Base-by-base conservation (phyloP, 225 moss, liverwort and hornwort species). In the Marchantia paleacea region DNA sequence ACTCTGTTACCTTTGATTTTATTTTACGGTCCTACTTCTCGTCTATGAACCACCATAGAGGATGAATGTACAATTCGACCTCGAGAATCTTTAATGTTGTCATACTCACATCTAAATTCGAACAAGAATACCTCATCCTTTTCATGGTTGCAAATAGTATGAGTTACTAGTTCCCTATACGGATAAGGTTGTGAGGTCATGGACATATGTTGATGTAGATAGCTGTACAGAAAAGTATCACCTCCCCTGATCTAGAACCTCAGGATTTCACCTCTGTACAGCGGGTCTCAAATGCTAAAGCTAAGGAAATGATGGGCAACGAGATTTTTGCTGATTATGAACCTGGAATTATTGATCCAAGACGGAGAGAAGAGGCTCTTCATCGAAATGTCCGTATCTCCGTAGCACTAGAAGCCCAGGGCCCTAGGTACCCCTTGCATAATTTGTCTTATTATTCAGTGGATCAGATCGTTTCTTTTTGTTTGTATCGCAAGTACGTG, bases 301-400 rank as follows among this genome's bases (percentile, higher is more conserved):
- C 72, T 60, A 82, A 63, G 72, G 78, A 78, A 72, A 50, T 82
- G 82, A 7, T 82, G 63, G 72, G 82, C 31, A 61, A 72, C 72
- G 78, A 77, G 49, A 78, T 78, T 13, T 78, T 78, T 60, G 75
- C 74, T 69, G 79, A 19, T 68, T 53, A 60, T 67, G 83, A 68
- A 50, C 8, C 24, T 52, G 31, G 29, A 52, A 10, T 24, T 3
- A 11, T 8, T 49, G 58, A 79, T 11, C 70, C 28, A 10, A 52
- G 20, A 31, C 80, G 80, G 61, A 77, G 47, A 49, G 75, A 76
- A 52, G 69, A 2, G 5, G 12, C 63, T 11, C 39, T 54, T 72
- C 19, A 76, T n/a, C 82, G 72, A 77, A 55, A 65, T 77, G 61
- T 86, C 29, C 57, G 63, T 67, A 76, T 3, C 51, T 53, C 24